phyloP scores from a whole-genome alignment of 495 filamentous ascomycete genomes.

The Penicillium angulare region DNA sequence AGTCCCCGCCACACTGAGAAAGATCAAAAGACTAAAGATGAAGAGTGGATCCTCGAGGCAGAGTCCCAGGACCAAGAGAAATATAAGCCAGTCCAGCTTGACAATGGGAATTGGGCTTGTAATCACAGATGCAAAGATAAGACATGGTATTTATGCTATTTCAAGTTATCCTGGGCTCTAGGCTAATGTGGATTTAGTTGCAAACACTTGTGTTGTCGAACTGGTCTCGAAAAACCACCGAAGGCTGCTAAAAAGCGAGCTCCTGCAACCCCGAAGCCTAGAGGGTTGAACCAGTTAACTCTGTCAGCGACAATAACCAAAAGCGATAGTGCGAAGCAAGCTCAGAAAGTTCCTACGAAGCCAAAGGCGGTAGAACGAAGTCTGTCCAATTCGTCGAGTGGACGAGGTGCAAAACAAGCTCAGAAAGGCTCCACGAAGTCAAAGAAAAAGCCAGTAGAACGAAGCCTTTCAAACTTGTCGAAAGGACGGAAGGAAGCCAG shows the following conservation, averaged over 20 bases:
- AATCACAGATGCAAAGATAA: conserved; percentile 81
- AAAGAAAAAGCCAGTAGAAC: no score
- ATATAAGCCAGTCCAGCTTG: conserved; percentile 53
- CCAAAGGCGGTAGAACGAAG: neutral
- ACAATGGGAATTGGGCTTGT: conserved; percentile 86
- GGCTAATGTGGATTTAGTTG: conserved; percentile 49
- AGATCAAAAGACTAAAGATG: neutral
- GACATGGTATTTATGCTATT: conserved; percentile 46
- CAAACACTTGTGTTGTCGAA: conserved; percentile 85
- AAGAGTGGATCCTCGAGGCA: conserved; percentile 10
- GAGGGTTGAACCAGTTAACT: conserved; percentile 30
- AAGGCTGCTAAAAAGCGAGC: conserved; percentile 49
- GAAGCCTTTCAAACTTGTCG: no score
- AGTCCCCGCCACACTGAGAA: neutral
- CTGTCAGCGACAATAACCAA: conserved; percentile 27
- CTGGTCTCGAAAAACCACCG: conserved; percentile 77
- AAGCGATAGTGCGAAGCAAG: conserved; percentile 2
- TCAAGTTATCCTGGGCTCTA: neutral
- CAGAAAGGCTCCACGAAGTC: no score
- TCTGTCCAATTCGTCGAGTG: neutral
- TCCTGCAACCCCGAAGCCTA: conserved; percentile 12
- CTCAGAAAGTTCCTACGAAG: neutral
- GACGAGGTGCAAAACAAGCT: no score
- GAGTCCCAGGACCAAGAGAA: conserved; percentile 19
- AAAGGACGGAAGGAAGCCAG: no score